Conservation (phyloP, 2,329 filamentous ascomycete species). For the Nigrospora oryzae region DNA sequence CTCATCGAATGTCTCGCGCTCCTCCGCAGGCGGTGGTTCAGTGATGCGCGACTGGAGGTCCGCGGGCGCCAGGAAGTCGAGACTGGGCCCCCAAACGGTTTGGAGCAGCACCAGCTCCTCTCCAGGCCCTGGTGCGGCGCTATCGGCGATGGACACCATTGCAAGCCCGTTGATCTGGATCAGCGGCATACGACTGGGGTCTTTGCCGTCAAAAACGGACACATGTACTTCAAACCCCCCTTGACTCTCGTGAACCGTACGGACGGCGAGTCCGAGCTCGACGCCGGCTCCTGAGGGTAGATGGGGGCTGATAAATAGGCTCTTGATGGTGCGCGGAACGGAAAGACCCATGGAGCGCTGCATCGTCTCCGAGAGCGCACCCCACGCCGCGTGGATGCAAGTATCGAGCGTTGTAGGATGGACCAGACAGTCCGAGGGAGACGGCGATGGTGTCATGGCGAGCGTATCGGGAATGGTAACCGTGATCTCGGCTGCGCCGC, state of each 20-base stretch:
- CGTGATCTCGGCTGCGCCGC: too few relatives aligned
- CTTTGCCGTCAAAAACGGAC: background rate
- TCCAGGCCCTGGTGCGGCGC: background rate
- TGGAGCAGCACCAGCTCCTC: background rate
- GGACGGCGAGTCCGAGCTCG: background rate
- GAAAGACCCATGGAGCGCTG: background rate
- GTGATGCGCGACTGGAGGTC: background rate
- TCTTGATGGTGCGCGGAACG: background rate
- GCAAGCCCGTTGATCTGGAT: background rate
- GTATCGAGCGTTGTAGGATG: constrained; percentile 49
- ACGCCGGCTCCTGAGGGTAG: background rate
- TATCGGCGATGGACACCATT: background rate
- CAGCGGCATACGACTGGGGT: background rate
- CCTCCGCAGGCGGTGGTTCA: background rate
- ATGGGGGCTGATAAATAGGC: background rate
- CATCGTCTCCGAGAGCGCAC: background rate
- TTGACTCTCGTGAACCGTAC: background rate
- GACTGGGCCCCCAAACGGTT: too few relatives aligned
- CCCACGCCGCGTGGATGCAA: constrained; percentile 44
- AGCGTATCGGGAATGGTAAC: too few relatives aligned
- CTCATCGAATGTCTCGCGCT: background rate
- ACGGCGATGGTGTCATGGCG: too few relatives aligned
- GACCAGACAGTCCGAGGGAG: constrained; percentile 32
- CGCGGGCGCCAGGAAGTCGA: background rate
- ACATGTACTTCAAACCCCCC: background rate